Evolutionary conservation across 164 flowering plant species (phyloP).

Genomic region (Liriodendron chinense): DNA sequence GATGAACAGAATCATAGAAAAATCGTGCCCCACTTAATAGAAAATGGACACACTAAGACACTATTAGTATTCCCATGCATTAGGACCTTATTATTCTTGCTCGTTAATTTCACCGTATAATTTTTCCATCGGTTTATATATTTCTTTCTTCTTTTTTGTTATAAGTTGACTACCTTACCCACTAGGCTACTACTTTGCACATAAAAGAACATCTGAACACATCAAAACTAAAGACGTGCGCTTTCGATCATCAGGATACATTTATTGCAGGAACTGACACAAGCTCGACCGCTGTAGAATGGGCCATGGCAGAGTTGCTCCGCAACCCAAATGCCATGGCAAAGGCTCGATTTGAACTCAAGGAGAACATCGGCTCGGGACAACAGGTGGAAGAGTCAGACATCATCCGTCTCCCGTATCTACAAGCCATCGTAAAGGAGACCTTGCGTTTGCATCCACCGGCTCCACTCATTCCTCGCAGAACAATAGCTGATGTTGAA

Average conservation of each 20-base stretch:
- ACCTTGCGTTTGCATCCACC: conserved; percentile 15
- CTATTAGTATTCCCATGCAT: too few species aligned
- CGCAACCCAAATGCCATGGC: neutral
- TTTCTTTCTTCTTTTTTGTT: too few species aligned
- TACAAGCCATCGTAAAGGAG: conserved; percentile 20
- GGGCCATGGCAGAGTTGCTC: neutral
- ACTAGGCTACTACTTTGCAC: too few species aligned
- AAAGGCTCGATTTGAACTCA: conserved; percentile 9
- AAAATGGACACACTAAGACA: too few species aligned
- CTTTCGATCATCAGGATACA: neutral
- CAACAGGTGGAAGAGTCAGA: conserved; percentile 3
- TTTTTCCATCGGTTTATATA: too few species aligned
- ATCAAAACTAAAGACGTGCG: neutral
- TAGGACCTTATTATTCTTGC: too few species aligned
- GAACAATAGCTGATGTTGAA: neutral
- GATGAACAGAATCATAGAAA: too few species aligned
- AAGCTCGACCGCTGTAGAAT: neutral
- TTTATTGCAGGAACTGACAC: neutral
- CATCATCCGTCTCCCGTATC: conserved; percentile 8
- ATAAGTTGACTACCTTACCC: too few species aligned
- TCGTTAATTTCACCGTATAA: too few species aligned
- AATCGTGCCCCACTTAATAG: too few species aligned
- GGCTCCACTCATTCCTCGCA: conserved; percentile 6
- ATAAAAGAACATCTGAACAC: too few species aligned
- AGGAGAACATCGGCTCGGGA: neutral